Conservation (phyloP, 805 yeast species). For the Candida silvicultrix region DNA sequence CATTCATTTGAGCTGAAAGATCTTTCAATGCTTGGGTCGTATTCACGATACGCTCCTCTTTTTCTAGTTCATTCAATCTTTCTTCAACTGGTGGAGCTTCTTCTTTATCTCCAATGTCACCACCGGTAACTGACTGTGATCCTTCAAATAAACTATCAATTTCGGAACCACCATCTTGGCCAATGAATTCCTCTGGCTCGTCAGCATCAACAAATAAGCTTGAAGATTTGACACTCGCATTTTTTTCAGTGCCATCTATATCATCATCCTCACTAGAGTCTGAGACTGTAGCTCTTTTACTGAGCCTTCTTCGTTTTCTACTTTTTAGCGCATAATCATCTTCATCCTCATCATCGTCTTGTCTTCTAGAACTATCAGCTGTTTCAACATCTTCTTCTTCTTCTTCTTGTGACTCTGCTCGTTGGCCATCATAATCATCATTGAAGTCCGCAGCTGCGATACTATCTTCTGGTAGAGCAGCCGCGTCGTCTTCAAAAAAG, state of each 20-base stretch:
- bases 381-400: background rate
- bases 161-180: too few species aligned
- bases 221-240: background rate
- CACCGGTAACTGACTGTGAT: background rate
- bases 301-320: background rate
- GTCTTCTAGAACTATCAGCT: background rate
- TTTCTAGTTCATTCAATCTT: background rate
- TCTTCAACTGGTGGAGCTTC: background rate
- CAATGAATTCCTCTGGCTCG: background rate
- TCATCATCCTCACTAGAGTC: slow-evolving; percentile 1
- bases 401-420: background rate
- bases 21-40: background rate
- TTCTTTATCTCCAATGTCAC: background rate
- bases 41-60: background rate
- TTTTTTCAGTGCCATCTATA: background rate
- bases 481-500: background rate
- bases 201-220: slow-evolving; percentile 1
- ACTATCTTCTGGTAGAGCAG: background rate
- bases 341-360: background rate
- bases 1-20: background rate
- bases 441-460: background rate
- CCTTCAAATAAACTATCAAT: background rate
- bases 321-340: background rate
- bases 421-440: background rate
- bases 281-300: background rate